Percentiles rank a stretch among this genome's conserved stretches.
Evolutionary conservation across 2,329 filamentous ascomycete genomes (phyloP).

Genomic region (Aspergillus unguis): DNA sequence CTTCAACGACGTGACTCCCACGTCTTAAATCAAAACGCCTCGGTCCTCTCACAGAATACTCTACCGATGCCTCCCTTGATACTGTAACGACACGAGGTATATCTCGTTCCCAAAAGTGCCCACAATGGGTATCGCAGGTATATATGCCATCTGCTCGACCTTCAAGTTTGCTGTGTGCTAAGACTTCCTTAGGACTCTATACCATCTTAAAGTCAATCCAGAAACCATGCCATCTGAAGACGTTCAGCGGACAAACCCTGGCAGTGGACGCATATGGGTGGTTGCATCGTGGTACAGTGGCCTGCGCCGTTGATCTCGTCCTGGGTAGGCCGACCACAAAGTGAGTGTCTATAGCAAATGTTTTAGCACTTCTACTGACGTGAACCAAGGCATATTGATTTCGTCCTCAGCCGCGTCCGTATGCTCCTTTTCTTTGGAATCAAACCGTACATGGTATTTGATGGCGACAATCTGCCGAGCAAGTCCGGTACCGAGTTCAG

Average conservation of each 20-base stretch:
- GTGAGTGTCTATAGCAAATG: constrained; percentile 47
- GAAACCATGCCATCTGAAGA: constrained; percentile 78
- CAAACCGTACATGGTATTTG: constrained; percentile 92
- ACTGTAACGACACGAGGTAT: constrained; percentile 29
- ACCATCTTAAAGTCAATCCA: constrained; percentile 96
- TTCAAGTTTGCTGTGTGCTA: constrained; percentile 5
- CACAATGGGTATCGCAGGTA: constrained; percentile 48
- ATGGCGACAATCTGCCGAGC: constrained; percentile 91
- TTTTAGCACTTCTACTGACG: constrained; percentile 25
- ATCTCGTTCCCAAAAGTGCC: constrained; percentile 26
- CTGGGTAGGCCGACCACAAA: constrained; percentile 82
- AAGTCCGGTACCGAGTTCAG: constrained; percentile 83
- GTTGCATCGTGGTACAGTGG: constrained; percentile 88
- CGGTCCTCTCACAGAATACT: constrained; percentile 5
- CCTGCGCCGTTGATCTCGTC: constrained; percentile 87
- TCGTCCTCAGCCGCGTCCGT: constrained; percentile 81
- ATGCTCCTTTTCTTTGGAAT: constrained; percentile 95
- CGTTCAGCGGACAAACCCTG: constrained; percentile 80
- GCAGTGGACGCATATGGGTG: constrained; percentile 98
- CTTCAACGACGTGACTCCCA: constrained; percentile 3
- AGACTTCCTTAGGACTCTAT: constrained; percentile 63
- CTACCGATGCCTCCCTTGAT: constrained; percentile 19
- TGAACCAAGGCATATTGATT: constrained; percentile 72
- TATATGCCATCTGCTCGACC: constrained; percentile 8
- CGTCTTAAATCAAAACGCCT: background rate